Evolutionary conservation across 83 land plant genomes (phyloP).

Genomic region (Larix sibirica): DNA sequence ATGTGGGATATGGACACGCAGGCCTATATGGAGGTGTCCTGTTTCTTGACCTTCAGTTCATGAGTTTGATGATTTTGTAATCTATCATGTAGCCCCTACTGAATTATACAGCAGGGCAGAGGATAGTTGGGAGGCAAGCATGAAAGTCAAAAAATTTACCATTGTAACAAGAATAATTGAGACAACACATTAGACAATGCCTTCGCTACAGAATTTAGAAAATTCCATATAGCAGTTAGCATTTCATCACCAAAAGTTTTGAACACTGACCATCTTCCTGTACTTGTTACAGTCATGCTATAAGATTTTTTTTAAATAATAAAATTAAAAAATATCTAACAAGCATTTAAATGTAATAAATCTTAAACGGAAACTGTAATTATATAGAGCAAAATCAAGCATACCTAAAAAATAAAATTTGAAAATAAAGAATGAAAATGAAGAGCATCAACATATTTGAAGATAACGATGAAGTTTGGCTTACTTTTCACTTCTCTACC

Average conservation of each 20-base stretch:
- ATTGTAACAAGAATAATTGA: not conserved
- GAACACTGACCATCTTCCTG: not conserved
- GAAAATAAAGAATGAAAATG: not conserved
- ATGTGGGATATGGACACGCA: too few relatives aligned
- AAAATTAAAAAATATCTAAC: not conserved
- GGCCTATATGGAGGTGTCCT: too few relatives aligned
- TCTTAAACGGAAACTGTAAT: not conserved
- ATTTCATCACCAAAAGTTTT: not conserved
- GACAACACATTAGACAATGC: not conserved
- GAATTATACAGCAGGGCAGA: not conserved
- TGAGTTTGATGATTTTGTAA: too few relatives aligned
- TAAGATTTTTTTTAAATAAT: not conserved
- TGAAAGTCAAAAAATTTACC: not conserved
- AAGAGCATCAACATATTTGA: not conserved
- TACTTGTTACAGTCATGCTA: not conserved
- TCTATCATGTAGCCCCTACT: not conserved
- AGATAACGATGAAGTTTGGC: not conserved
- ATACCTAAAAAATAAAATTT: not conserved
- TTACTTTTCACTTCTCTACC: slow-evolving; percentile 29
- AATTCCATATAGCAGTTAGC: not conserved
- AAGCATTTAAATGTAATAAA: not conserved
- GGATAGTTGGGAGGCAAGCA: not conserved
- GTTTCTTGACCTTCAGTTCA: too few relatives aligned
- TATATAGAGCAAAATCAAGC: not conserved
- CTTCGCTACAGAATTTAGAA: not conserved